Evolutionary conservation across 805 yeast species (phyloP).

Genomic region (Sugiyamaella qingdaonensis): DNA sequence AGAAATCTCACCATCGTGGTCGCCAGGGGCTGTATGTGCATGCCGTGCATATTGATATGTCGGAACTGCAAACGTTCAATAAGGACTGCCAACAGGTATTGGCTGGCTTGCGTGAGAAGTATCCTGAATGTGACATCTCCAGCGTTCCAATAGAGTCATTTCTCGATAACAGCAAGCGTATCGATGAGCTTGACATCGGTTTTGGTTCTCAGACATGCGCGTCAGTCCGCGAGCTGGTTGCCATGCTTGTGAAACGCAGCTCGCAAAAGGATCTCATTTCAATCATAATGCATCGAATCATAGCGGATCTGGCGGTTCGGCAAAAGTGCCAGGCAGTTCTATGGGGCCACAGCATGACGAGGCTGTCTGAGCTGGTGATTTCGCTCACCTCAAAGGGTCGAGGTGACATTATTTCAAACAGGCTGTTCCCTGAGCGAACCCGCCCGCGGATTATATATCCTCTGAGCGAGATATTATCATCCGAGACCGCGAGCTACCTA

Average conservation of each 20-base stretch:
- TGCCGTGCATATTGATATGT: constrained; percentile 44
- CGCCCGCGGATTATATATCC: constrained; percentile 57
- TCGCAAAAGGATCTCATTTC: constrained; percentile 16
- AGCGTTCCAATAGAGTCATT: constrained; percentile 7
- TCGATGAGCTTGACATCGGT: background rate
- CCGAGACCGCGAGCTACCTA: constrained; percentile 61
- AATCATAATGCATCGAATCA: constrained; percentile 33
- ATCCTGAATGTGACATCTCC: constrained; percentile 28
- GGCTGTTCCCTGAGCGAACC: constrained; percentile 12
- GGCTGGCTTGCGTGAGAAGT: constrained; percentile 23
- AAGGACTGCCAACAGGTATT: constrained; percentile 17
- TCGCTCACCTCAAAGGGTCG: constrained; percentile 82
- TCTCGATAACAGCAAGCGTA: background rate
- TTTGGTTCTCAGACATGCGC: background rate
- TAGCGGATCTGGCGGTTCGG: constrained; percentile 34
- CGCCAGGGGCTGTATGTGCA: constrained; percentile 61
- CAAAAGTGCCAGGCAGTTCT: constrained; percentile 52
- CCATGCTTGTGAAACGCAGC: constrained; percentile 22
- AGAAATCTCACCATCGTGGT: constrained; percentile 56
- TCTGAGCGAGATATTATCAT: constrained; percentile 64
- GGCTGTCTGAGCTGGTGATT: constrained; percentile 73
- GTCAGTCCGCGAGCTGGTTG: constrained; percentile 6
- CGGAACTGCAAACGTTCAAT: constrained; percentile 6
- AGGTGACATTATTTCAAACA: constrained; percentile 59
- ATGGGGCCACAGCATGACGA: constrained; percentile 77